Evolutionary conservation across 2,329 filamentous ascomycete species (phyloP), one percentile per base, ranked within the genome.

Genomic region (Dryadomyces quercivorus): DNA sequence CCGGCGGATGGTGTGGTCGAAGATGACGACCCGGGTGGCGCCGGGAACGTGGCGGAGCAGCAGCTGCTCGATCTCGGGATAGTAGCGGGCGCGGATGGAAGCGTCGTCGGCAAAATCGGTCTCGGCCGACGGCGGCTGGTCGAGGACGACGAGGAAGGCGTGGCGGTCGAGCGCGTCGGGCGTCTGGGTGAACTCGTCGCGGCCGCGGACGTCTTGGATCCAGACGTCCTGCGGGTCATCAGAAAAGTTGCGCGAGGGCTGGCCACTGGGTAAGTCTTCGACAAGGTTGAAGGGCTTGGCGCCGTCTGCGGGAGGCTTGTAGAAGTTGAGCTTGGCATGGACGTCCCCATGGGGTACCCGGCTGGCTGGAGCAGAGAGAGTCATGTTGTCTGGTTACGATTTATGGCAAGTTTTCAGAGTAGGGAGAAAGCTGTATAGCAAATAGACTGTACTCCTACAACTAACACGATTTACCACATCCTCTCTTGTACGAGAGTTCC

Each of bases 1-100:
- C 45, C 86, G 80, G n/a, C 90, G 85, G 66, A 95, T 81, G 8
- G 89, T 95, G 72, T 95, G 87, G 73, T 95, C 89, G 70, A 95
- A 95, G 64, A 95, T 72, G 61, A 88, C 72, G 34, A 95, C 73
- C 5, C 76, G 75, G 55, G 78, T 75, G 26, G 80, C 76, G 53
- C 85, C 86, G 0, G 84, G 82, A 16, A 94, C 74, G 55, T 80
- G 68, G 15, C 80, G 70, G 2, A 90, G 71, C 0, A 96, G 72
- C 26, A 95, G 71, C 50, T 76, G 67, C 69, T 91, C 85, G 9
- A 95, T 80, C 65, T 95, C 89, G 0, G 88, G 85, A 71, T 96
- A 96, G 74, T 95, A 96, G 53, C 81, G 76, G 1, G 70, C 63
- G 63, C 78, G 70, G 68, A 96, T 87, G 57, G 78, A 80, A 12